Conservation (phyloP, 2,329 filamentous ascomycete genomes). For the Colletotrichum higginsianum region DNA sequence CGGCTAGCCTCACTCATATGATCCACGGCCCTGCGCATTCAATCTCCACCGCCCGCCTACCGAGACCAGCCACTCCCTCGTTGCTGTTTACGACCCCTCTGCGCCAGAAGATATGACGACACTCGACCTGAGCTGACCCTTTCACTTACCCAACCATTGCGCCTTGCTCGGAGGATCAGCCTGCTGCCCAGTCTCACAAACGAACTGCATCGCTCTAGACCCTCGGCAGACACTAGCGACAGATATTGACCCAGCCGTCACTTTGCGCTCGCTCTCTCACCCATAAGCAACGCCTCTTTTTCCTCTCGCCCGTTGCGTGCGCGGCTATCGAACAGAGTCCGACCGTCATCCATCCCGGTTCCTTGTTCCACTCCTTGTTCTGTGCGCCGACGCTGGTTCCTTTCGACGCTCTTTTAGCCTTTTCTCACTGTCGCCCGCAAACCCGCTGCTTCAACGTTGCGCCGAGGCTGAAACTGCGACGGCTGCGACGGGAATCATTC, state of each 20-base stretch:
- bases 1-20: background rate
- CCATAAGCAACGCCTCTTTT: background rate
- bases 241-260: slow-evolving; percentile 17
- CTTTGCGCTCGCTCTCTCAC: background rate
- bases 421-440: slow-evolving; percentile 20
- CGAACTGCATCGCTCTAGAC: slow-evolving; percentile 1
- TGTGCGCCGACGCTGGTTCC: slow-evolving; percentile 39
- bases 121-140: slow-evolving; percentile 38
- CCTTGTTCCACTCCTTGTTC: slow-evolving; percentile 37
- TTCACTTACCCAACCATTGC: slow-evolving; percentile 5
- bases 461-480: slow-evolving; percentile 26
- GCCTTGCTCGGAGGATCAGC: slow-evolving; percentile 24
- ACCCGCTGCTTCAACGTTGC: slow-evolving; percentile 24
- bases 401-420: slow-evolving; percentile 34
- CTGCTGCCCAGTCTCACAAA: slow-evolving; percentile 26
- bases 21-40: slow-evolving; percentile 17
- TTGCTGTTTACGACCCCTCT: slow-evolving; percentile 28
- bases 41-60: slow-evolving; percentile 7
- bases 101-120: slow-evolving; percentile 39
- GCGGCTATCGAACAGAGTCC: slow-evolving; percentile 39
- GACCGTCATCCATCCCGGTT: slow-evolving; percentile 28
- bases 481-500: background rate
- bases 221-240: slow-evolving; percentile 19
- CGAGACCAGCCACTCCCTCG: slow-evolving; percentile 5
- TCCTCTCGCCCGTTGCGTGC: slow-evolving; percentile 19